Conservation (phyloP, 192 early-diverging fungal genomes). For the Thamnidium elegans region DNA sequence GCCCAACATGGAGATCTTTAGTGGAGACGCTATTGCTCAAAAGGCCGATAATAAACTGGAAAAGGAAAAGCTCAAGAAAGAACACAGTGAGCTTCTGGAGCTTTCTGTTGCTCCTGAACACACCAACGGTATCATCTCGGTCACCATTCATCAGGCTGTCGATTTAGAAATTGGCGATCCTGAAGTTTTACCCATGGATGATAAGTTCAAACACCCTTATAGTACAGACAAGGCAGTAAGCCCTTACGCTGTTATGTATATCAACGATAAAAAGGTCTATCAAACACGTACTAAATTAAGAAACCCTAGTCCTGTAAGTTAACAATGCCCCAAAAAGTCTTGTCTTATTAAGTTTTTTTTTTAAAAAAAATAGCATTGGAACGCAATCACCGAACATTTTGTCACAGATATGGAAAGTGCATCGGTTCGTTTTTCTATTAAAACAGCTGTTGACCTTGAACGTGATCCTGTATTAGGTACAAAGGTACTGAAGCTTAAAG, state of each 20-base stretch:
- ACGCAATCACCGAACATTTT: slow-evolving; percentile 31
- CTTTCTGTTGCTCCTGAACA: background rate
- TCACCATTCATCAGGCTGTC: slow-evolving; percentile 23
- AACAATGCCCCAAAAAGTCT: background rate
- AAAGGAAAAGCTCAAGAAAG: slow-evolving; percentile 2
- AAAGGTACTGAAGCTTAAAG: slow-evolving; percentile 4
- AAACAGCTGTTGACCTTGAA: slow-evolving; percentile 25
- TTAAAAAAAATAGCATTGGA: slow-evolving; percentile 22
- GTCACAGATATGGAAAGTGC: slow-evolving; percentile 19
- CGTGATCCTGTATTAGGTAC: slow-evolving; percentile 28
- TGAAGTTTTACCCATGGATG: slow-evolving; percentile 14
- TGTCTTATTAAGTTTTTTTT: background rate
- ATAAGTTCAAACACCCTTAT: slow-evolving; percentile 31
- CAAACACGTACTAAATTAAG: slow-evolving; percentile 22
- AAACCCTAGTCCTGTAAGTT: slow-evolving; percentile 30
- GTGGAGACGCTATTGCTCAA: background rate
- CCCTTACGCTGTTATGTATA: slow-evolving; percentile 29
- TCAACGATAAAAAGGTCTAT: slow-evolving; percentile 29
- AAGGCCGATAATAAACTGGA: background rate
- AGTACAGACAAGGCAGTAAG: slow-evolving; percentile 13
- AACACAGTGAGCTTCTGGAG: background rate
- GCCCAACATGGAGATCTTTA: slow-evolving; percentile 15
- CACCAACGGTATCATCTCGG: slow-evolving; percentile 22
- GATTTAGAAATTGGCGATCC: slow-evolving; percentile 33
- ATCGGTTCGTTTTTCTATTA: slow-evolving; percentile 26